These are phyloP conservation scores for Raffaelea ambrosiae DNA, from an alignment of 2,329 filamentous ascomycete genomes.

Conservation along the genomic window DNA sequence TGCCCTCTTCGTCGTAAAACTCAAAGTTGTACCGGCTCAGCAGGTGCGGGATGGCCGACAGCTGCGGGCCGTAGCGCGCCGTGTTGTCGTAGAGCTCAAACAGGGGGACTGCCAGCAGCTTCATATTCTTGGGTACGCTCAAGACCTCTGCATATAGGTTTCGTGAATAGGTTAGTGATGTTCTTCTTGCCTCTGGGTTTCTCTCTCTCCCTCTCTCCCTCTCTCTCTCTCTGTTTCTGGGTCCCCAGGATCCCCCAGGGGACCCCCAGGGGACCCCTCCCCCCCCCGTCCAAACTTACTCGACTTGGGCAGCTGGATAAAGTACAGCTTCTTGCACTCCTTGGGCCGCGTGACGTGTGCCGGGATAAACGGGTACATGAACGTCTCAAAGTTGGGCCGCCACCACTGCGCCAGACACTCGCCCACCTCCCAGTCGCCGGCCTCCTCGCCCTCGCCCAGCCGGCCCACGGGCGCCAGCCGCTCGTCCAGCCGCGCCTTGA, in stretches of 20 bases:
- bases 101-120: constrained; percentile 88
- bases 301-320: constrained; percentile 85
- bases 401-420: constrained; percentile 98
- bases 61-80: constrained; percentile 84
- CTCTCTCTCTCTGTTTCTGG: not conserved
- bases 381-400: constrained; percentile 97
- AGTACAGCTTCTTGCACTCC: constrained; percentile 98
- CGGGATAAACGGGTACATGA: constrained; percentile 98
- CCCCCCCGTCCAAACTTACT: constrained; percentile 46
- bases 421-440: constrained; percentile 84
- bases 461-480: constrained; percentile 85
- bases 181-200: constrained; percentile 2
- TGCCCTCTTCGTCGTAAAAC: constrained; percentile 87
- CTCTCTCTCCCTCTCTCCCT: constrained; percentile 8
- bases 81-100: constrained; percentile 99
- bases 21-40: constrained; percentile 96
- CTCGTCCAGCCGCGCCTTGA: constrained; percentile 88
- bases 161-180: constrained; percentile 1
- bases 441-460: constrained; percentile 74
- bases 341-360: constrained; percentile 94
- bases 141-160: constrained; percentile 60
- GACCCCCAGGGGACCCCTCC: no score
- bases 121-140: constrained; percentile 99
- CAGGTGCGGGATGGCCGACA: constrained; percentile 91
- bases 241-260: no score